Conservation (phyloP, 495 filamentous ascomycete species). For the Neurospora terricola region DNA sequence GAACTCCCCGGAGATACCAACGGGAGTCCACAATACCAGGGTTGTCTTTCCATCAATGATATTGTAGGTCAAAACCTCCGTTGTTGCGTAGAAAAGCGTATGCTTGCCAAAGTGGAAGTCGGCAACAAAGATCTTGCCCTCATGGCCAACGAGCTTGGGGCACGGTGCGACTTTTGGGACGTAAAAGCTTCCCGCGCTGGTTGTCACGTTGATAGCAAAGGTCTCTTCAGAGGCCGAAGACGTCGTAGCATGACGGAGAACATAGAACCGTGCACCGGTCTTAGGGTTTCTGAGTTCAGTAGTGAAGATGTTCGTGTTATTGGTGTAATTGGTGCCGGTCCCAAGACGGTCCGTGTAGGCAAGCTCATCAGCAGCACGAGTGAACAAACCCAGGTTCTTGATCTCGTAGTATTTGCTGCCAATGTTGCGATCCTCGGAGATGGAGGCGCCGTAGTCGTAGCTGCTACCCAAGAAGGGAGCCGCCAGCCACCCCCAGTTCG, state of each 20-base stretch:
- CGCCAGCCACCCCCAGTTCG: conserved; percentile 39
- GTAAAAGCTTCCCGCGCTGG: neutral
- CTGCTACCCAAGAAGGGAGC: conserved; percentile 26
- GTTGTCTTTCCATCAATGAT: neutral
- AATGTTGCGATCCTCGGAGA: conserved; percentile 46
- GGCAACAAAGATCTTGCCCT: neutral
- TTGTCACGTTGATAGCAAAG: conserved; percentile 29
- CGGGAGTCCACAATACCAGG: neutral
- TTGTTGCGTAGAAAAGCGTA: neutral
- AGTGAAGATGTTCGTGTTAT: conserved; percentile 34
- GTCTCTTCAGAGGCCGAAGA: conserved; percentile 33
- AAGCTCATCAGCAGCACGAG: conserved; percentile 34
- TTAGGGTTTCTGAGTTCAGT: conserved; percentile 47
- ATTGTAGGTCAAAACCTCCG: conserved; percentile 1
- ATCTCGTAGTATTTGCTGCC: conserved; percentile 50
- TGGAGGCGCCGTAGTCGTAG: conserved; percentile 52
- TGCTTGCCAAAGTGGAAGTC: conserved; percentile 2
- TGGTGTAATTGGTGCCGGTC: conserved; percentile 31
- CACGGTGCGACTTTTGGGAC: neutral
- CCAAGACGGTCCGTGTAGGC: conserved; percentile 36
- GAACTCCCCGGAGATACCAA: neutral
- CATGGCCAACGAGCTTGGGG: neutral
- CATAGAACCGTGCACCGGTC: conserved; percentile 47
- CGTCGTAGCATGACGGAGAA: conserved; percentile 41
- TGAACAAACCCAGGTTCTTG: conserved; percentile 48